Base-by-base conservation (phyloP, 106 monocot genomes). In the Posidonia australis region DNA sequence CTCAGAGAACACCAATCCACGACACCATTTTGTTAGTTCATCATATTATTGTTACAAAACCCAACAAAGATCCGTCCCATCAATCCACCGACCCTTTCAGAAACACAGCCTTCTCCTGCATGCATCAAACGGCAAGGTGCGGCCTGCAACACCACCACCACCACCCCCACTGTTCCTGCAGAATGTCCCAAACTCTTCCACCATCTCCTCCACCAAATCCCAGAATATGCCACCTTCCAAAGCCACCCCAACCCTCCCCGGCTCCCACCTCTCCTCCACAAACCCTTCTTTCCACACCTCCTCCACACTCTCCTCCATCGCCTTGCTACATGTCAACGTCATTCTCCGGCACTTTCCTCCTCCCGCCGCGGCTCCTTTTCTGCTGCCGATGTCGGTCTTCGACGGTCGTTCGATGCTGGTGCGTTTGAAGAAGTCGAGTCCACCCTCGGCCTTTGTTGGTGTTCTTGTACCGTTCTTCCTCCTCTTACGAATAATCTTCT, bases 161-260 rank as follows among this genome's bases (percentile, higher is more conserved):
- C 19, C 65, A 63, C 10, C 32, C 1, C 10, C 28, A 10, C 9
- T 20, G 10, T 30, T 24, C 13, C 24, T 17, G 43, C 36, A 22
- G 44, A 17, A n/a, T 6, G 36, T 5, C 20, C 7, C 24, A 30
- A 65, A 20, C 6, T 93, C 93, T 53, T 16, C 41, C 13, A 80
- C 76, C 17, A 84, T 12, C 58, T 89, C 86, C 45, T 68, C 81
- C 16, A 89, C 75, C 76, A 93, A 52, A 19, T 78, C 86, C 2
- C 70, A 65, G 5, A 72, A 46, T 51, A 93, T 79, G 14, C 58
- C 70, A 16, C 64, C 61, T 47, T 81, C 93, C 55, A 93, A 46
- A 36, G 25, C 77, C 52, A 74, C 52, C 31, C 30, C 79, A 21
- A 93, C 73, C 24, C 69, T 69, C 55, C 68, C 85, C 2, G 45